Base-by-base conservation (phyloP, 2,329 filamentous ascomycete genomes). In the Cercospora zeina region DNA sequence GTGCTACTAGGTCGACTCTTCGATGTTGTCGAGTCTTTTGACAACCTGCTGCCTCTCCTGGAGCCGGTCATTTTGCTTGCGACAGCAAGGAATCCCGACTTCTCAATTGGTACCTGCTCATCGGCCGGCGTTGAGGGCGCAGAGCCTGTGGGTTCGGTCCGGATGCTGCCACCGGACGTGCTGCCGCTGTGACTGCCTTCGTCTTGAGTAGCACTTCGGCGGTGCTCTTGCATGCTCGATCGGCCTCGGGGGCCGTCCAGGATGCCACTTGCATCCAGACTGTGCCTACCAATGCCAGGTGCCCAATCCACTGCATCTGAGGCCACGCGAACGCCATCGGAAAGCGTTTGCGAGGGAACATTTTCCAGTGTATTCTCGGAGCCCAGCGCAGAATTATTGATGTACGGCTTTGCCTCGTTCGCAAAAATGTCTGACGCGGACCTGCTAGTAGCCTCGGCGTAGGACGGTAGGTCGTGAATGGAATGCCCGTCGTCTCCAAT, bases 401-500 rank as follows among this genome's bases (percentile, higher is more conserved):
- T 16, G 30, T 65, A 66, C 9, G 69, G 66, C 62, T 75, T 74
- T 55, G 72, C 67, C 16, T 60, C 64, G 14, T 51, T 58, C 14
- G 65, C 62, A 19, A 63, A 63, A 10, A 65, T 63, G 30, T 73
- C 72, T 5, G 69, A 71, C 16, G 70, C 65, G 19, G 68, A 63
- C 19, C 69, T 63, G 13, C 72, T 72, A 4, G 71, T 74, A 1
- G 74, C 75, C 65, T 80, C 79, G 10, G 72, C 69, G 58, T 81
- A 81, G 4, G 67, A 73, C 0, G 79, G 79, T 36, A 78, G 74
- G 54, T 73, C 70, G 49, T 71, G 71, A 9, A 70, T 70, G 6
- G 68, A 68, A 39, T 68, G 62, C n/a, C 78, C 76, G 65, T 89
- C 83, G 60, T 93, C 89, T 31, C 91, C 85, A 71, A 96, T 91